Conservation (phyloP, 257 asterid genomes). For the Penstemon newberryi region DNA sequence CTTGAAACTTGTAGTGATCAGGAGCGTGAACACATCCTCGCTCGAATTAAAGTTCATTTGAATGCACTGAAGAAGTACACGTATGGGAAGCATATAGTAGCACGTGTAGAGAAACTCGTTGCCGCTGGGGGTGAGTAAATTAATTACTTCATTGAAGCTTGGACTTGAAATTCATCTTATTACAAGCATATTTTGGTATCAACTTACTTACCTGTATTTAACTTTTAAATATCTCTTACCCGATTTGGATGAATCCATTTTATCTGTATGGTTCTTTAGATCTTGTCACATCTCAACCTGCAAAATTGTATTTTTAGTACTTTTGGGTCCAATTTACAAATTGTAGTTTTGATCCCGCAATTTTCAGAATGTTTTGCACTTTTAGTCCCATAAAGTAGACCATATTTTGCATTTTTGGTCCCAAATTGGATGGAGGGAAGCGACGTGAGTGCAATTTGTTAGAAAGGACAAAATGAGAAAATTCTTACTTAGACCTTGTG, state of each 20-base stretch:
- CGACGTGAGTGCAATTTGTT: no score
- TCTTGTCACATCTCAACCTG: background rate
- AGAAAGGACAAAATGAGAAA: no score
- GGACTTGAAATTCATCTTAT: no score
- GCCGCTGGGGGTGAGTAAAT: conserved; percentile 72
- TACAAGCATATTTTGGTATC: background rate
- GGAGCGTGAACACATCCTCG: conserved; percentile 67
- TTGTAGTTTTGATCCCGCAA: no score
- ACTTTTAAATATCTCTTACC: background rate
- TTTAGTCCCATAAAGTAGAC: no score
- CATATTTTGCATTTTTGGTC: no score
- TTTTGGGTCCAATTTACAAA: no score
- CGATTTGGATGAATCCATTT: background rate
- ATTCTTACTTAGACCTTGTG: no score
- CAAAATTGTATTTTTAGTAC: no score
- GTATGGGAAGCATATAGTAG: conserved; percentile 82
- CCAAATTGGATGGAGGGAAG: no score
- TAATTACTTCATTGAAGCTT: background rate
- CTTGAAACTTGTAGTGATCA: conserved; percentile 82
- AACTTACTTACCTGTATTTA: background rate
- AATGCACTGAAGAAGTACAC: conserved; percentile 78
- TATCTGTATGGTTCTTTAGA: background rate
- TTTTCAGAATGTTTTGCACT: no score
- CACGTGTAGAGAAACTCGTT: conserved; percentile 92
- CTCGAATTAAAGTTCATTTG: conserved; percentile 71